Evolutionary conservation across 2,329 filamentous ascomycete genomes (phyloP), one percentile per base, ranked within the genome.

Genomic region (Lachnellula suecica): DNA sequence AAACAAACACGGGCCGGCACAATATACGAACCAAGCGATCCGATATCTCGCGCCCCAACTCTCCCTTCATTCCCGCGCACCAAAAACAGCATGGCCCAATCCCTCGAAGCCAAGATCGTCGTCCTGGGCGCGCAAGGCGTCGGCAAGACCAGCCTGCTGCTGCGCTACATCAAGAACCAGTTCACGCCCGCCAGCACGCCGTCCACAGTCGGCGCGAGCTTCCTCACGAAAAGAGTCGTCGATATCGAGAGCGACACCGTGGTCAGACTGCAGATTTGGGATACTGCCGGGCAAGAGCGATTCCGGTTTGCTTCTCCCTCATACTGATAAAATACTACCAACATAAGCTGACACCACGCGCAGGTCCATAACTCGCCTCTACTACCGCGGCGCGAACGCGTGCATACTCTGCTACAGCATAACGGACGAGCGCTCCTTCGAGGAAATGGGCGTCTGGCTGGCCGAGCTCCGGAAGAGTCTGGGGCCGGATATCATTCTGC

Each of bases 321-420:
- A 46, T 49, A 17, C 40, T 29, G 6, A 31, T 25, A 49, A 13
- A 34, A 31, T 9, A 17, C 24, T 8, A n/a, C 17, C 10, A 25
- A 13, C 31, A 15, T 35, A 35, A 25, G 34, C 44, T 53, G 53
- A 44, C 42, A 44, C 24, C 22, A 23, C 37, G 23, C n/a, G 43
- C 40, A 66, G 64, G 63, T 92, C 88, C 57, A 97, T 99, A 66
- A 95, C 91, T 9, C 87, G 92, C 51, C 83, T 99, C 49, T 97
- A 97, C 77, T 99, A 99, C 74, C 88, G 93, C 66, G 92, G 92
- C 68, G 93, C 93, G 57, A 93, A 96, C 68, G 92, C 92, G 53
- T 94, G 90, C 65, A 90, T 97, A 54, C 82, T 97, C 43, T 96
- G 92, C 79, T 97, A 97, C 76, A 89, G 89, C 74, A 95, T 97